Percentiles rank a stretch among this genome's conserved stretches.
These are phyloP conservation scores for Chaetomium sp. DNA, from an alignment of 2,329 filamentous ascomycete genomes.

Conservation along the genomic window DNA sequence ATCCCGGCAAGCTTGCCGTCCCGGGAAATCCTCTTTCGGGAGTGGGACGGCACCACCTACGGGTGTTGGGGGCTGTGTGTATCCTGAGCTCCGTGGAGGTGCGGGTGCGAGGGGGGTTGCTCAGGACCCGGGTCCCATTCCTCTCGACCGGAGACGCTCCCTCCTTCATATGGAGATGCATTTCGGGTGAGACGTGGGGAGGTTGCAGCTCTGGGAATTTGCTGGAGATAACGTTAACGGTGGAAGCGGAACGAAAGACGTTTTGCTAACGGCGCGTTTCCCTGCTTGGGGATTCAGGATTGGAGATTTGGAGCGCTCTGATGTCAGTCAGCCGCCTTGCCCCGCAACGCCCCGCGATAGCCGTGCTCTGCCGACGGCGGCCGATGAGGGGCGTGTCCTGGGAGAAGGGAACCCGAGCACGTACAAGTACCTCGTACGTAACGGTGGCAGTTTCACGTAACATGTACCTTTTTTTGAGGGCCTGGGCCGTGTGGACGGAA, in stretches of 20 bases:
- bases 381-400: constrained; percentile 30
- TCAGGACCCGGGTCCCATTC: not conserved
- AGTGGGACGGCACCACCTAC: not conserved
- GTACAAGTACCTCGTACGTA: no score
- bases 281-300: not conserved
- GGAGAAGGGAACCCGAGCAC: constrained; percentile 14
- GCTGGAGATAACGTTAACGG: not conserved
- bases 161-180: not conserved
- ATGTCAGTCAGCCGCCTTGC: constrained; percentile 22
- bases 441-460: not conserved
- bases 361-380: constrained; percentile 34
- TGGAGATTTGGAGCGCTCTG: constrained; percentile 16
- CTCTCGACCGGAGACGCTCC: constrained; percentile 3
- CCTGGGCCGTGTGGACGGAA: constrained; percentile 18
- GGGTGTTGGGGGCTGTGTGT: not conserved
- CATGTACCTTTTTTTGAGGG: not conserved
- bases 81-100: not conserved
- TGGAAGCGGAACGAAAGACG: not conserved
- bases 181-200: not conserved
- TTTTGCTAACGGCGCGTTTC: not conserved
- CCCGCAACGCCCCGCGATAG: constrained; percentile 28
- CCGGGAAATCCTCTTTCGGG: constrained; percentile 33
- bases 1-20: constrained; percentile 23
- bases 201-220: not conserved
- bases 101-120: not conserved